Conservation (phyloP, 225 moss, liverwort and hornwort genomes). For the Sphagnum contortum region DNA sequence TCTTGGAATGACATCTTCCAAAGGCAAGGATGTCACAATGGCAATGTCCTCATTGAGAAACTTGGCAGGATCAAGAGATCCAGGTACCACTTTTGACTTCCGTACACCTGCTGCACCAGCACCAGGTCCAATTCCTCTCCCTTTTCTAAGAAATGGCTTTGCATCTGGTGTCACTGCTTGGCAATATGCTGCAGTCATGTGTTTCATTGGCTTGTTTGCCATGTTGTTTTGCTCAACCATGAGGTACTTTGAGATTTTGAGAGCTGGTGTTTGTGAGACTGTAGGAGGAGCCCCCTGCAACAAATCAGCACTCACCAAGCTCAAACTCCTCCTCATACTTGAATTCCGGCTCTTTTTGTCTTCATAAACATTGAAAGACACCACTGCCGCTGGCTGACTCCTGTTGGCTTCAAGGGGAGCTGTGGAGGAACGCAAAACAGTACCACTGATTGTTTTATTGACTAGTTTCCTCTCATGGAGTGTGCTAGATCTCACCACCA, state of each 20-base stretch:
- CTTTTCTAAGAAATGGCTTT: slow-evolving; percentile 90
- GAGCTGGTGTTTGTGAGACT: slow-evolving; percentile 8
- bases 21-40: no score
- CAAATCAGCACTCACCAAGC: slow-evolving; percentile 29
- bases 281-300: slow-evolving; percentile 14
- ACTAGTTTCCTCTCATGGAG: slow-evolving; percentile 53
- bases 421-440: slow-evolving; percentile 40
- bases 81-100: slow-evolving; percentile 64
- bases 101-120: slow-evolving; percentile 53
- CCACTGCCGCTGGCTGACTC: slow-evolving; percentile 26
- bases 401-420: slow-evolving; percentile 60
- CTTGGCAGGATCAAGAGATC: slow-evolving; percentile 24
- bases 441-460: slow-evolving; percentile 49
- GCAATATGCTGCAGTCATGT: slow-evolving; percentile 17
- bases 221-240: slow-evolving; percentile 18
- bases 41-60: slow-evolving; percentile 36
- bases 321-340: slow-evolving; percentile 37
- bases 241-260: slow-evolving; percentile 36
- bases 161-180: slow-evolving; percentile 33
- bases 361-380: slow-evolving; percentile 14
- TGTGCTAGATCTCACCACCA: slow-evolving; percentile 44
- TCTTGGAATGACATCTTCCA: slow-evolving; percentile 2
- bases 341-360: slow-evolving; percentile 58
- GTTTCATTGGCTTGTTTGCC: slow-evolving; percentile 30
- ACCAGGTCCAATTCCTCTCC: slow-evolving; percentile 88